Evolutionary conservation across 768 basidiomycete genomes (phyloP), one percentile per base, ranked within the genome.

Genomic region (Collybia nuda): DNA sequence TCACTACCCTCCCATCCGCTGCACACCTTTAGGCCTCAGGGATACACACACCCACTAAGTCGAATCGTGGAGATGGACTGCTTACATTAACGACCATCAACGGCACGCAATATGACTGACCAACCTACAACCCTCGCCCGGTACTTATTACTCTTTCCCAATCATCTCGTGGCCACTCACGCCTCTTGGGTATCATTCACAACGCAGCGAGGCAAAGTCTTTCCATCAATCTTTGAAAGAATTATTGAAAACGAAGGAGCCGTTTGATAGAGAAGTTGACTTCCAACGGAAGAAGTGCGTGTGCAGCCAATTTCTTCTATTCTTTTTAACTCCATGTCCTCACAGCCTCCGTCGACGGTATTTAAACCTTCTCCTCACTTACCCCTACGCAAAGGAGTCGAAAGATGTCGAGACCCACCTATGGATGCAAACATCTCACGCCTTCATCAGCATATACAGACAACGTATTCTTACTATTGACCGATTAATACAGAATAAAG

Each of bases 341-440:
- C 37, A 29, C 56, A 92, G 89, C 62, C 75, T 92, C 50, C 81
- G 90, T 44, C 79, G 82, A 47, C 80, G 79, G 38, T 85, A 90
- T 64, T 73, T 92, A 44, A 80, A 75, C 40, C 73, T 91, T 32
- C 76, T 93, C 17, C 78, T 91, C 55, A 65, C 82, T 18, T 74
- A 88, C 61, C 86, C 89, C 1, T 81, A 79, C 59, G 77, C 86
- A 38, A 79, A 76, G 43, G 88, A 91, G 66, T 84, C 86, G 42
- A 84, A 85, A 62, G 88, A 91, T 70, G 82, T 81, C 37, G 89
- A 93, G 63, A 88, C 80, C 24, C 85, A 88, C 56, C 78, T 96
- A 7, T 96, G 93, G 93, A 90, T 93, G 83, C 88, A 92, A 63
- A 95, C 93, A 0, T 89, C 90, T 32, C 90, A 96, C 68, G 77